Evolutionary conservation across 805 yeast genomes (phyloP), one percentile per base, ranked within the genome.

Genomic region (Tetrapisispora iriomotensis): DNA sequence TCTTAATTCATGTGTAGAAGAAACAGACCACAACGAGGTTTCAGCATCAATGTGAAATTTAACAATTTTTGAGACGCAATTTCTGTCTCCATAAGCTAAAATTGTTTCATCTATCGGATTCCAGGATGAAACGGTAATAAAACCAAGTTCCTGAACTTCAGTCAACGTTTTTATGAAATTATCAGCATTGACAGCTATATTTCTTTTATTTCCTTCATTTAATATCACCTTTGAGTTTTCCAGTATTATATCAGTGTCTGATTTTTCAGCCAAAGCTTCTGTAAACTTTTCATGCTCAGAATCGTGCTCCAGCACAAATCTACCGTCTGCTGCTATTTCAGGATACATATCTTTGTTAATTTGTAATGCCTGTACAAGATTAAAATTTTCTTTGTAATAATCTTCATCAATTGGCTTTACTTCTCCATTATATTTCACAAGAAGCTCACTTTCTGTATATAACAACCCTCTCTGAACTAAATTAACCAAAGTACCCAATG

Each of bases 391-490:
- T n/a, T 43, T 29, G 34, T 45, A 46, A 35, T 37, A 46, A 26
- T 37, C 29, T 36, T 51, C 54, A 29, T 58, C 61, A n/a, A 49
- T 44, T 6, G 51, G 43, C 22, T 48, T 50, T 6, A 56, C 42
- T 34, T 54, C 51, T 34, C 29, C 24, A 19, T 60, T 62, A 5
- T 51, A 58, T 8, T 60, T 58, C 8, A 73, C 72, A 31, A 78
- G 57, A 4, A 74, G 69, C 52, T 84, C 88, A 15, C 81, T 74
- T 45, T 83, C 75, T n/a, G 78, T 64, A 55, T 79, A 84, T 34
- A 87, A 68, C 14, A 88, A 74, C 2, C 97, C 97, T 56, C 78
- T 82, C 50, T 90, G 96, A 0, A 90, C 79, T 31, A 90, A 64
- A 51, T 75, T 75, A 10, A 90, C 94, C 23, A 90, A 65, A 48